Percentiles rank a stretch among this genome's conserved stretches.
These are phyloP conservation scores for Royoungia palumana DNA, from an alignment of 768 basidiomycete species.

Conservation along the genomic window DNA sequence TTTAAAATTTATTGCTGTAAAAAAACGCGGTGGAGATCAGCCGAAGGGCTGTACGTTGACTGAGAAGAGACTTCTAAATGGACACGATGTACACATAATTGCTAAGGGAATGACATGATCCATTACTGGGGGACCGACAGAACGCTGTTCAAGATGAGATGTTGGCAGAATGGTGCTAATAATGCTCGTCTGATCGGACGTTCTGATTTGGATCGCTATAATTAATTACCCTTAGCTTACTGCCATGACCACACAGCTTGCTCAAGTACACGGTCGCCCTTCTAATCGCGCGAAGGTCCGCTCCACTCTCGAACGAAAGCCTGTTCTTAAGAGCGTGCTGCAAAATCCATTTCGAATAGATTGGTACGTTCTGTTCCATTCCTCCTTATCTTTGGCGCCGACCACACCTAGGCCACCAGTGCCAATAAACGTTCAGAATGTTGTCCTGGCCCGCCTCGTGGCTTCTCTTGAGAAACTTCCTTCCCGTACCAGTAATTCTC, in stretches of 20 bases:
- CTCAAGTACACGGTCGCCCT: slow-evolving; percentile 49
- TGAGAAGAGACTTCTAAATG: neutral
- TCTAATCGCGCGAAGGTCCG: slow-evolving; percentile 62
- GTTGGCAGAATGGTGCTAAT: no score
- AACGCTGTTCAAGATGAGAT: no score
- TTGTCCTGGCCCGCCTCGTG: slow-evolving; percentile 49
- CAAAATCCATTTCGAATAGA: slow-evolving; percentile 67
- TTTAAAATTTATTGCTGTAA: slow-evolving; percentile 12
- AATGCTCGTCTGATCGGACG: neutral
- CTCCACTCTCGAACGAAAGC: slow-evolving; percentile 49
- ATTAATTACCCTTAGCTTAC: no score
- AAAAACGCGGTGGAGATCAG: neutral
- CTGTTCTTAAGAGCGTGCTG: slow-evolving; percentile 65
- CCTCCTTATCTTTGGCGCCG: neutral
- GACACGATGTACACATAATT: neutral
- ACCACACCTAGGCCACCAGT: slow-evolving; percentile 54
- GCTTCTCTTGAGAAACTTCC: slow-evolving; percentile 50
- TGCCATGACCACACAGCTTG: slow-evolving; percentile 45
- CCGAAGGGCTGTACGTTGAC: slow-evolving; percentile 2
- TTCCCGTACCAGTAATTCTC: slow-evolving; percentile 28
- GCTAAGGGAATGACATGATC: neutral
- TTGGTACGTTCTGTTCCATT: slow-evolving; percentile 47
- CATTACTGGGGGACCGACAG: neutral
- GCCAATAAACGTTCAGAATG: slow-evolving; percentile 60
- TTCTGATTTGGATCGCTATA: neutral